Evolutionary conservation across 192 early-diverging fungal genomes (phyloP), one percentile per base, ranked within the genome.

Genomic region (Coemansia sp.): DNA sequence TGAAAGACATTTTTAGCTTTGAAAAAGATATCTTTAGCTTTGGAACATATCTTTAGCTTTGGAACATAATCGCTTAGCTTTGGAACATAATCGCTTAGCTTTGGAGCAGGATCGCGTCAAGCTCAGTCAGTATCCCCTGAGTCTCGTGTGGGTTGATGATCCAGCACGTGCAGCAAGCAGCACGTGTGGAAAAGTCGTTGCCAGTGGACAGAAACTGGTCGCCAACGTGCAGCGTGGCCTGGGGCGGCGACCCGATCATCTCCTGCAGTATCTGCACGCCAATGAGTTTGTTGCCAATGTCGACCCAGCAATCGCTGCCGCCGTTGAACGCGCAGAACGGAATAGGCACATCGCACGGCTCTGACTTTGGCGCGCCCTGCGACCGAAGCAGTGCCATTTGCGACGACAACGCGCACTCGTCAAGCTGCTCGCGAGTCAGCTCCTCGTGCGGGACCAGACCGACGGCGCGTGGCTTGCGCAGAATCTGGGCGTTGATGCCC

Each of bases 271-370:
- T 86, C 57, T 86, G 82, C 3, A 96, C 94, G 65, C 93, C 94
- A 60, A 96, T 93, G 11, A 95, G 79, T 75, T 96, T 96, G 83
- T 94, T 96, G 25, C 94, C 94, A 64, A 96, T 90, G 56, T 96
- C 94, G 7, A 96, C 89, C 90, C 91, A 96, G 59, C 90, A 90
- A 70, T 96, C 94, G 62, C 65, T 84, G 22, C 94, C 94, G 58
- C 94, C 94, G 73, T 94, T 94, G 58, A 96, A 96, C 17, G 92
- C 92, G 66, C 94, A 96, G 79, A 93, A 96, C 2, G 94, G 94
- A 9, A 96, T 83, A 0, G 85, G 75, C 22, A 73, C 83, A 41
- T 83, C 74, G 60, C 75, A 62, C 2, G 84, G 84, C 47, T 66
- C 68, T 8, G 87, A 77, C 52, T 81, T 82, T 25, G 85, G 80